Evolutionary conservation across 1,139 yeast genomes (phyloP).

Genomic region (Lodderomyces elongisporus): DNA sequence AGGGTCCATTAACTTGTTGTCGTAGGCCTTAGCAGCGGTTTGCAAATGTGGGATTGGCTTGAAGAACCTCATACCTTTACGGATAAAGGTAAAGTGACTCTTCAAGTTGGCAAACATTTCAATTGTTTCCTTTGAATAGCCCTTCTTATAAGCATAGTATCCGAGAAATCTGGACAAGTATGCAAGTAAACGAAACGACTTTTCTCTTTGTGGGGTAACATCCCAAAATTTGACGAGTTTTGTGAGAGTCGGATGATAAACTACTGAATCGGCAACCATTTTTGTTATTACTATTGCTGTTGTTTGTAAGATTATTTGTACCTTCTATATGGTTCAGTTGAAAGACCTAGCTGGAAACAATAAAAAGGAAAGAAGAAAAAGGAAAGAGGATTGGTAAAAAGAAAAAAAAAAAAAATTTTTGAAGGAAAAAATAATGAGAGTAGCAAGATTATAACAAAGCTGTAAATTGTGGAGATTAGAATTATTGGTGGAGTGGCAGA

Average conservation of each 20-base stretch:
- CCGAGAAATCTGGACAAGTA: slow-evolving; percentile 73
- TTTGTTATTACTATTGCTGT: too few species aligned
- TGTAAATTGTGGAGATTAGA: too few species aligned
- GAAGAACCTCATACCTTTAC: slow-evolving; percentile 81
- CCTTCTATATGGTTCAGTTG: too few species aligned
- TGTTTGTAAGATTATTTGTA: too few species aligned
- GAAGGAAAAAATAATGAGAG: too few species aligned
- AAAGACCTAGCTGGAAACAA: background rate
- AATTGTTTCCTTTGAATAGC: slow-evolving; percentile 49
- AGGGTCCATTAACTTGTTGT: slow-evolving; percentile 68
- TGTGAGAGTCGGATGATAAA: slow-evolving; percentile 70
- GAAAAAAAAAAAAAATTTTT: background rate
- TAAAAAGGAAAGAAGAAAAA: background rate
- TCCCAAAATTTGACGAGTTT: slow-evolving; percentile 64
- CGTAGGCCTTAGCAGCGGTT: slow-evolving; percentile 62
- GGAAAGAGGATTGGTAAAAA: too few species aligned
- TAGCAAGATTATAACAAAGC: too few species aligned
- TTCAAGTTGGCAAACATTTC: slow-evolving; percentile 50
- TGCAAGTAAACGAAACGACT: slow-evolving; percentile 73
- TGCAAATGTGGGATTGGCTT: slow-evolving; percentile 77
- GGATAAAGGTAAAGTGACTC: slow-evolving; percentile 58
- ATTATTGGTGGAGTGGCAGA: too few species aligned
- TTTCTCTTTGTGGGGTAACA: slow-evolving; percentile 62
- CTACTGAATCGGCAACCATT: slow-evolving; percentile 64
- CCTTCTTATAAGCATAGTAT: slow-evolving; percentile 58